Base-by-base conservation (phyloP, 805 yeast species). In the Suhomyces sp. region DNA sequence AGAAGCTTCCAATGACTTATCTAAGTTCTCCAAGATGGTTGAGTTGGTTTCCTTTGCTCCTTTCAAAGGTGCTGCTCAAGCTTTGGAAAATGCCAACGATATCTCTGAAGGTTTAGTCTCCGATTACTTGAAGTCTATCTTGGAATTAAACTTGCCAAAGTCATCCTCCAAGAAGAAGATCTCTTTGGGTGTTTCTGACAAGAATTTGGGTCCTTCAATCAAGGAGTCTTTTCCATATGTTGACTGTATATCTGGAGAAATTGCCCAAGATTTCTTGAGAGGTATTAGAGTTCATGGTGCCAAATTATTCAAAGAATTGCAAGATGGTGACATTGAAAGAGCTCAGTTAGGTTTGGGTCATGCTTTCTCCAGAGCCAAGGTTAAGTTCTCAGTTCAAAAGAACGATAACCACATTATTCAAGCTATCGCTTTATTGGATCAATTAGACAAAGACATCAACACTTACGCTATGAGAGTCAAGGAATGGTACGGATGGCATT, bases 401-500 rank as follows among this genome's bases (percentile, higher is more conserved):
- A 94, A 94, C 73, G 99, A 94, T 76, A 94, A 94, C 82, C 99
- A 94, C 75, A 94, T 94, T 69, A 94, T 94, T 70, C 99, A 94
- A 80, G 97, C 99, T 49, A 94, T 94, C 78, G 97, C 99, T 47
- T 80, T 93, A 62, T 83, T 94, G 66, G 99, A 96, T 70, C 97
- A 94, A 77, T 85, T 94, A 66, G 99, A 94, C 77, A 96, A 96
- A 78, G 99, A 94, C 71, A 87, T 94, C 74, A 94, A 94, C 80
- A 92, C 97, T 54, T 94, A 89, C 72, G 86, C 97, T 53, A 91
- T 91, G 97, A 85, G 97, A 76, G 94, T 88, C 60, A 89, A 91
- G 78, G 97, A 91, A 77, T 91, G 97, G 97, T 91, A 91, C 77
- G 96, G 97, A 64, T 91, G 97, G 97, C 97, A 91, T 72, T 91